phyloP scores from a whole-genome alignment of 1,284 basidiomycete genomes.

The Tylopilus sp. region DNA sequence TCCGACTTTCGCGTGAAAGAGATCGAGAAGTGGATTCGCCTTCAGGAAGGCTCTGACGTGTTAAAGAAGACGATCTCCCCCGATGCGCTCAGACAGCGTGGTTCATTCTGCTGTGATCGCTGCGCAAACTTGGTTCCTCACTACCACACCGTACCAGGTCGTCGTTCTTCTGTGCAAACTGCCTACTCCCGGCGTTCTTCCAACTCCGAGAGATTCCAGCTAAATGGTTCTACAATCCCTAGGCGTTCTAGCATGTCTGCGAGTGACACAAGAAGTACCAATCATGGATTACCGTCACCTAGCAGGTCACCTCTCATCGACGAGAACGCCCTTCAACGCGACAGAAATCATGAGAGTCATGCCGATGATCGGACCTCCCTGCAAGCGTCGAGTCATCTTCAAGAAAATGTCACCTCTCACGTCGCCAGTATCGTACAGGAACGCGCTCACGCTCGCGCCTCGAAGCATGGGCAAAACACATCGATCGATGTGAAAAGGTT shows the following conservation, averaged over 20 bases:
- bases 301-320: constrained; percentile 10
- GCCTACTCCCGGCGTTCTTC: constrained; percentile 29
- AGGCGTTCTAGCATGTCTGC: constrained; percentile 22
- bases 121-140: constrained; percentile 35
- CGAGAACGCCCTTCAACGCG: constrained; percentile 7
- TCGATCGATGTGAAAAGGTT: constrained; percentile 19
- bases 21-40: constrained; percentile 69
- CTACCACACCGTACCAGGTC: constrained; percentile 27
- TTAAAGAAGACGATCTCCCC: constrained; percentile 22
- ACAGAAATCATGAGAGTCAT: constrained; percentile 13
- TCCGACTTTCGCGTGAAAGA: constrained; percentile 70
- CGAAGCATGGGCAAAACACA: constrained; percentile 8
- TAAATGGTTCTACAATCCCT: constrained; percentile 10
- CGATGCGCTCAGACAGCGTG: constrained; percentile 26
- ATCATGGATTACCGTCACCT: constrained; percentile 10
- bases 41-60: constrained; percentile 33
- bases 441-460: constrained; percentile 10
- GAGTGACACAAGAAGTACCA: constrained; percentile 2
- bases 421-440: constrained; percentile 15
- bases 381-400: constrained; percentile 12
- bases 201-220: constrained; percentile 17
- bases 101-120: constrained; percentile 36
- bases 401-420: constrained; percentile 14
- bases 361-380: constrained; percentile 21
- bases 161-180: constrained; percentile 29